Conservation (phyloP, 345 rosid species). For the Xanthoceras sorbifolium region DNA sequence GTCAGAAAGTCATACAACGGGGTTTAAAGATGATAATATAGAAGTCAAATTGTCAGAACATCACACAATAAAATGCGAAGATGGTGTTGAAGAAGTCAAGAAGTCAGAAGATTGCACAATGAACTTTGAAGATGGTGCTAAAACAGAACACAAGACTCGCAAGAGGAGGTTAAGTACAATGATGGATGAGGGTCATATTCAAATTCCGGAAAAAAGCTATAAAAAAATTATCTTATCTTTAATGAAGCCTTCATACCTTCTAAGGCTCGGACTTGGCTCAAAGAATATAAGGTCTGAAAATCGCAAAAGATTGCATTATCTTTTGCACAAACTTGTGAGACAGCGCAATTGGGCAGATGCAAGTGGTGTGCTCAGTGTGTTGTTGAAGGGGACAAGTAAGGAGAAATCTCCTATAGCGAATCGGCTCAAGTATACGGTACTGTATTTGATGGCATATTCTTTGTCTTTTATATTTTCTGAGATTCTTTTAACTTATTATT, state of each 20-base stretch:
- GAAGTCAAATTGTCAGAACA: neutral
- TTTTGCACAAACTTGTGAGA: constrained; percentile 53
- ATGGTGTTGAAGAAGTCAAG: neutral
- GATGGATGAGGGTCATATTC: constrained; percentile 5
- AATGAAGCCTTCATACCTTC: constrained; percentile 56
- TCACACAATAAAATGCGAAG: neutral
- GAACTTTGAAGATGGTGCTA: neutral
- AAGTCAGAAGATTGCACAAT: neutral
- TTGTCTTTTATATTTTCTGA: neutral
- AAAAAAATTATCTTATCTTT: constrained; percentile 42
- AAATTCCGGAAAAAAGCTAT: constrained; percentile 12
- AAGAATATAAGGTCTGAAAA: constrained; percentile 40
- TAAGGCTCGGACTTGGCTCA: constrained; percentile 33
- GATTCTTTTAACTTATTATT: neutral
- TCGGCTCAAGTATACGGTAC: constrained; percentile 72
- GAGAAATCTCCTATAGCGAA: constrained; percentile 42
- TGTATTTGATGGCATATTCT: constrained; percentile 1
- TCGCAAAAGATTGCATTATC: constrained; percentile 35
- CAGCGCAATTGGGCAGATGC: constrained; percentile 67
- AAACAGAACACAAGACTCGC: constrained; percentile 18
- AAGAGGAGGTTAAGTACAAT: constrained; percentile 18
- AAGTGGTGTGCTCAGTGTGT: constrained; percentile 58
- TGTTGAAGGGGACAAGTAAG: constrained; percentile 55
- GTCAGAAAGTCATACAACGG: neutral
- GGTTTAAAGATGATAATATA: neutral